These are phyloP conservation scores for Posidonia australis DNA, from an alignment of 106 monocot genomes.

Conservation along the genomic window DNA sequence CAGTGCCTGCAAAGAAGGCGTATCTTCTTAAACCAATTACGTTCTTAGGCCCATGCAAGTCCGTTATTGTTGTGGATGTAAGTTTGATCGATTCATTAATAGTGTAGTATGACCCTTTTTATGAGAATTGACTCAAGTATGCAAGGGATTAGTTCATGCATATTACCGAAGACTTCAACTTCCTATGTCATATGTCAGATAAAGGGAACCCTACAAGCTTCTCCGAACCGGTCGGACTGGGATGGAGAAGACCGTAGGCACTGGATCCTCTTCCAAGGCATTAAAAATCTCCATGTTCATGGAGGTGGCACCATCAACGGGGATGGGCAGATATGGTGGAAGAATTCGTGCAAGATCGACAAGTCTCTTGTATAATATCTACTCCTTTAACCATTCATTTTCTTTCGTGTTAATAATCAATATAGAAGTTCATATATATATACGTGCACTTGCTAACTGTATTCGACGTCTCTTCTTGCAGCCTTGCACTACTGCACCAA, in stretches of 20 bases:
- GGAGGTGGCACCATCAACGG: conserved; percentile 75
- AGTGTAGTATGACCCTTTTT: too few relatives aligned
- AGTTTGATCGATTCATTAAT: background rate
- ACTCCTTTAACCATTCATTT: background rate
- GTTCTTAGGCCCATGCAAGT: conserved; percentile 75
- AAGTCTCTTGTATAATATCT: conserved; percentile 44
- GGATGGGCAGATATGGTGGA: conserved; percentile 74
- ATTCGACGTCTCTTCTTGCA: conserved; percentile 18
- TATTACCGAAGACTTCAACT: too few relatives aligned
- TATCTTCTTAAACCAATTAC: conserved; percentile 41
- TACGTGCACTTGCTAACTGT: background rate
- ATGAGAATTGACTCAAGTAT: too few relatives aligned
- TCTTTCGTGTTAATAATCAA: background rate
- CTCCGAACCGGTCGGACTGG: conserved; percentile 39
- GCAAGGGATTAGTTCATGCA: too few relatives aligned
- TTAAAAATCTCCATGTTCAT: conserved; percentile 32
- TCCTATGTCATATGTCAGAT: conserved; percentile 18
- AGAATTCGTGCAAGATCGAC: conserved; percentile 58
- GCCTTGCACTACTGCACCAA: conserved; percentile 66
- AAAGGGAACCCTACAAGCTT: conserved; percentile 42
- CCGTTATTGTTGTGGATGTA: conserved; percentile 38
- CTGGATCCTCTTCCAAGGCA: conserved; percentile 47
- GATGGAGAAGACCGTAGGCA: conserved; percentile 12
- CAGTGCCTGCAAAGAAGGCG: conserved; percentile 16
- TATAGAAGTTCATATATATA: background rate